phyloP scores from a whole-genome alignment of 176 grass and related monocot species.

The Olyra latifolia region DNA sequence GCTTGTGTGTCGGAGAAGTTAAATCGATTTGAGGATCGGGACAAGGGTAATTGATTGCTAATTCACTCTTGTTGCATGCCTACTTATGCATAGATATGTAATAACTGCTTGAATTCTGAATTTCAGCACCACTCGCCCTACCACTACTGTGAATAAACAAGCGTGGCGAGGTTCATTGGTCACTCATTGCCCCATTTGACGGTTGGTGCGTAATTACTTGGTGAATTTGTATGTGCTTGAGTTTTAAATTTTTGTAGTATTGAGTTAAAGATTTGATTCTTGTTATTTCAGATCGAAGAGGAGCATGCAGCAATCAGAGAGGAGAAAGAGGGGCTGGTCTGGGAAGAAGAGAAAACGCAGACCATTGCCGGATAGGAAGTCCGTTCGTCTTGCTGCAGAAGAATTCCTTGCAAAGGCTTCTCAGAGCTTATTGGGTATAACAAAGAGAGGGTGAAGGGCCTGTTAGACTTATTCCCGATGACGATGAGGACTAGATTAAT shows the following conservation, averaged over 20 bases:
- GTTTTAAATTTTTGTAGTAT: conserved; percentile 6
- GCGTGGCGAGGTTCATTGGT: conserved; percentile 87
- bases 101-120: conserved; percentile 22
- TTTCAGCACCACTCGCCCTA: conserved; percentile 80
- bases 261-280: conserved; percentile 17
- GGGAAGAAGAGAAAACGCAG: conserved; percentile 71
- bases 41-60: conserved; percentile 55
- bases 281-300: conserved; percentile 73
- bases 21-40: conserved; percentile 72
- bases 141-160: conserved; percentile 70
- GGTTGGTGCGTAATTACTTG: conserved; percentile 43
- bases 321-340: conserved; percentile 51
- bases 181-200: conserved; percentile 75
- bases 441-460: conserved; percentile 60
- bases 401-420: conserved; percentile 91
- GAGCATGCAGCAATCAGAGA: conserved; percentile 73
- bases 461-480: conserved; percentile 51
- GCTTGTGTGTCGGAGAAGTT: conserved; percentile 80
- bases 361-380: conserved; percentile 45
- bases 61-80: conserved; percentile 11
- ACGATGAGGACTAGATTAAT: conserved; percentile 60
- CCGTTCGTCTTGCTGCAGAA: conserved; percentile 66
- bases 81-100: conserved; percentile 6
- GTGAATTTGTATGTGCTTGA: neutral
- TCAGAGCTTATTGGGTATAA: conserved; percentile 57